Evolutionary conservation across 2,329 filamentous ascomycete genomes (phyloP), one percentile per base, ranked within the genome.

Genomic region (Arthrobotrys pseudoclavata): DNA sequence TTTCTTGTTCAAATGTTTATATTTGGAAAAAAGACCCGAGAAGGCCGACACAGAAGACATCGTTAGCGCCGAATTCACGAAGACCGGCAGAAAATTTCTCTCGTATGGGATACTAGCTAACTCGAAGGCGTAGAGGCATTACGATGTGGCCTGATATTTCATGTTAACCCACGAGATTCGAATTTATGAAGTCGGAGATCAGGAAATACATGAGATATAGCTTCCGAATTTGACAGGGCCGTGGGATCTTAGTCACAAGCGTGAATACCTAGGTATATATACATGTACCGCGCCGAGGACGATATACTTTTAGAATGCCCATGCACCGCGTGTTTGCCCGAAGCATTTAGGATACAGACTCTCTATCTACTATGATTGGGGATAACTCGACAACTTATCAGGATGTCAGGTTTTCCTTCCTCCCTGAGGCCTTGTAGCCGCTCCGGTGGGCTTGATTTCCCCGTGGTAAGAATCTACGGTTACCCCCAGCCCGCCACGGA

Each of bases 11-110:
- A 42, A 20, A n/a, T n/a, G 7, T 22, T 52, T 48, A 34, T 37
- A 37, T 37, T 64, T 64, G 61, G n/a, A 57, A 68, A 67, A 53
- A 45, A 15, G 47, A 24, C 26, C 22, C 47, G 20, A 57, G 42
- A 20, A 18, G 15, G 42, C 42, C 42, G 42, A 20, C 4, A 12
- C 4, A 5, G 47, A 18, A 20, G 20, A 10, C 2, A 4, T 3
- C 13, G 4, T 12, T 62, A 63, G 40, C 24, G 20, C 50, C 4
- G 12, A 20, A 29, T 6, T 3, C 9, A 45, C 18, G 42, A 20
- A n/a, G 26, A 10, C 24, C n/a, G 7, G n/a, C 6, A 2, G 1
- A 55, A 18, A 18, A 7, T 34, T 57, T 57, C 18, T 34, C 18
- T n/a, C n/a, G 29, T 13, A 26, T 20, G 15, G 52, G 50, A 31